phyloP scores from a whole-genome alignment of 2,329 filamentous ascomycete species.

The Exophiala alcalophila region DNA sequence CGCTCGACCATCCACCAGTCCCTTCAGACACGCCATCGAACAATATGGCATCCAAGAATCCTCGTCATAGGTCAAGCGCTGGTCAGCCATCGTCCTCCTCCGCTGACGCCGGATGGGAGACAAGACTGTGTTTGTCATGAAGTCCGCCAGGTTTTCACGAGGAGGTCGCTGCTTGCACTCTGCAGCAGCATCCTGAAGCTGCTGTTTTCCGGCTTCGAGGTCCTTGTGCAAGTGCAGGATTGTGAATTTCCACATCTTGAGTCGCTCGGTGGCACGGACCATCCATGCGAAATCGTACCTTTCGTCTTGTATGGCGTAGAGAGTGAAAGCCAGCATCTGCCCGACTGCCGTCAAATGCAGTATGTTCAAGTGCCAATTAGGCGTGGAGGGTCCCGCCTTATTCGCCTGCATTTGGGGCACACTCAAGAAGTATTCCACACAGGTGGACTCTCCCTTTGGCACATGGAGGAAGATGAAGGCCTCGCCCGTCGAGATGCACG shows the following conservation, averaged over 20 bases:
- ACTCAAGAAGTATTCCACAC: slow-evolving; percentile 36
- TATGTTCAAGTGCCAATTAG: slow-evolving; percentile 27
- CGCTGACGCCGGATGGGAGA: slow-evolving; percentile 12
- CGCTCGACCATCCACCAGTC: slow-evolving; percentile 33
- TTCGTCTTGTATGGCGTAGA: slow-evolving; percentile 31
- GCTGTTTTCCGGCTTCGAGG: too few relatives aligned
- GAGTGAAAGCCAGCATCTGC: slow-evolving; percentile 35
- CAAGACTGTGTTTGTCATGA: too few relatives aligned
- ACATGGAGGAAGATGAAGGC: slow-evolving; percentile 46
- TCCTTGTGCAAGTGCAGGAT: slow-evolving; percentile 31
- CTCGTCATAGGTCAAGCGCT: slow-evolving; percentile 1
- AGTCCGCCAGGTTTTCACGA: too few relatives aligned
- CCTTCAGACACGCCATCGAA: slow-evolving; percentile 42
- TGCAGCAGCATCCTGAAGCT: too few relatives aligned
- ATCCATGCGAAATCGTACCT: too few relatives aligned
- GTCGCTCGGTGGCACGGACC: slow-evolving; percentile 14
- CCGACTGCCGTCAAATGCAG: slow-evolving; percentile 36
- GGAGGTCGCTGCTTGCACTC: too few relatives aligned
- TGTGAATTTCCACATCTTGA: slow-evolving; percentile 31
- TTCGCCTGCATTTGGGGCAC: slow-evolving; percentile 33
- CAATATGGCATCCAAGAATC: slow-evolving; percentile 36
- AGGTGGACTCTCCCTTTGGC: slow-evolving; percentile 31
- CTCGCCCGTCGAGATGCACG: slow-evolving; percentile 45
- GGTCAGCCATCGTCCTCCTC: slow-evolving; percentile 3
- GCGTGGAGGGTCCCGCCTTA: slow-evolving; percentile 32